Base-by-base conservation (phyloP, 208 protist species). In the Leptomonas pyrrhocoris region DNA sequence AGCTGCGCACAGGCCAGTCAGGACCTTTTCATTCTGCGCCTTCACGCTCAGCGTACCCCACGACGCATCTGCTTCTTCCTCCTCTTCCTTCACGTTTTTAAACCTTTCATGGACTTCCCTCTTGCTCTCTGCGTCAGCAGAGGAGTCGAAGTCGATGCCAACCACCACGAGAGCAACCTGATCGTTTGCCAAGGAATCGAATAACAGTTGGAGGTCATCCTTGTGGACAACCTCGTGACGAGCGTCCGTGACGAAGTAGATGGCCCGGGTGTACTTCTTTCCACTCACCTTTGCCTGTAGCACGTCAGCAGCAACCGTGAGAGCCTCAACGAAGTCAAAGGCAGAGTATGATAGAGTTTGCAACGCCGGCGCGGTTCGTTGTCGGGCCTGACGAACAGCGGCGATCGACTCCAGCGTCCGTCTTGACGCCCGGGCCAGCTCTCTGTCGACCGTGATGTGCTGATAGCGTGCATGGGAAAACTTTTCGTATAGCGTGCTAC, bases 191-290 rank as follows among this genome's bases (percentile, higher is more conserved):
- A 95, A 79, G 19, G 71, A 69, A 18, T 90, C 18, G 19, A 86
- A 45, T 4, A 97, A 56, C 12, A 53, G 23, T 11, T 56, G 48
- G 23, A 96, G 54, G 25, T 90, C 90, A n/a, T 83, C 71, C 73
- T 89, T 94, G 66, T 79, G 75, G 25, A 49, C 30, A 21, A 97
- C 93, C 11, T 77, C 74, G 40, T 87, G 77, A n/a, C 73, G 70
- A 1, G 87, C 88, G 36, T 96, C 92, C 0, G 94, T 97, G 38
- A 98, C 48, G 19, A 98, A 69, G 70, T 94, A 98, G 21, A 98
- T 86, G 62, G 82, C 61, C 21, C 91, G 85, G n/a, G 65, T 54
- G 63, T 85, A 94, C 58, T 83, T 82, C 27, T 77, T 84, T 8
- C 81, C 81, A 19, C 40, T 56, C 1, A 75, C 83, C 31, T 80